A percentile compares a stretch with the other conserved stretches of the same genome.
phyloP scores from a whole-genome alignment of 768 basidiomycete genomes.

The Daedaleopsis sinensis region DNA sequence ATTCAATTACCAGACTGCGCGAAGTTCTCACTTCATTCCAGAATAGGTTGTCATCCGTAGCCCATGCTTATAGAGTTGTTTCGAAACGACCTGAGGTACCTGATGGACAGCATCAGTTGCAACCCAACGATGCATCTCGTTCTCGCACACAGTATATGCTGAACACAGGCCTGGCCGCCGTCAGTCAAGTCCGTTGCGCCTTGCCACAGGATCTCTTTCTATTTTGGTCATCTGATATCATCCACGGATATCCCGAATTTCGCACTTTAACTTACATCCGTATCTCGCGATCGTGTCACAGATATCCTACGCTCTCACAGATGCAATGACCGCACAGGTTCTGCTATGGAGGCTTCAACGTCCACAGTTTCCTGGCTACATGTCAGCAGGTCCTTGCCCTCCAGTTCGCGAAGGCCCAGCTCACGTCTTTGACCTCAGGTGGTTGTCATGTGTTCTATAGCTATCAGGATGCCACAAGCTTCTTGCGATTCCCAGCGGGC shows the following conservation, averaged over 20 bases:
- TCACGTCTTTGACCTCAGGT: neutral
- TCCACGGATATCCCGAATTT: neutral
- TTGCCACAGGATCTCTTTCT: neutral
- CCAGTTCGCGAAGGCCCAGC: too few relatives aligned
- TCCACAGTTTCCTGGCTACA: neutral
- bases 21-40: neutral
- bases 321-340: neutral
- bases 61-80: neutral
- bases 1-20: neutral
- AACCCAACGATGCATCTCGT: too few relatives aligned
- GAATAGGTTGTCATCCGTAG: neutral
- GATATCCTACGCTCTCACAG: neutral
- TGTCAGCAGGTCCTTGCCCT: neutral
- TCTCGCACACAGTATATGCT: too few relatives aligned
- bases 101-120: too few relatives aligned
- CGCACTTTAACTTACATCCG: neutral
- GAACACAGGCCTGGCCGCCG: too few relatives aligned
- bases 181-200: neutral
- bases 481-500: neutral
- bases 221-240: neutral
- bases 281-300: neutral
- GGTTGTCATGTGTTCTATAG: slow-evolving; percentile 3
- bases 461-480: too few relatives aligned
- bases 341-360: neutral
- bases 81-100: too few relatives aligned